Percentiles rank a stretch among this genome's conserved stretches.
Evolutionary conservation across 495 filamentous ascomycete species (phyloP).

Genomic region (Aspergillus affinis): DNA sequence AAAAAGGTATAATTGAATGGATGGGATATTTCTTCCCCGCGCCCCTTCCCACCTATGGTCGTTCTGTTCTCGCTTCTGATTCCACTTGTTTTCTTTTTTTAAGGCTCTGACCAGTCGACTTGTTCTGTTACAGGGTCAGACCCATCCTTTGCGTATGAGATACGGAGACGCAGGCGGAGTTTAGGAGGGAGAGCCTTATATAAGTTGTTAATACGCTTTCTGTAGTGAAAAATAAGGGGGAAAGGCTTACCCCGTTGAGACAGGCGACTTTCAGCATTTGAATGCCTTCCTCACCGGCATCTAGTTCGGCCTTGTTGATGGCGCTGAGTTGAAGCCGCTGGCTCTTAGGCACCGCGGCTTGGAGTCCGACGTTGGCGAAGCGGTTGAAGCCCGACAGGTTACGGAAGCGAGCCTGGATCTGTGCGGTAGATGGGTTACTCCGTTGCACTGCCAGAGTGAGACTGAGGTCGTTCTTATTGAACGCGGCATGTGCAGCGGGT

Average conservation of each 20-base stretch:
- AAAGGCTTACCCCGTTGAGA: slow-evolving; percentile 77
- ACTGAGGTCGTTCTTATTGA: slow-evolving; percentile 79
- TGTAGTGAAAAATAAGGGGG: slow-evolving; percentile 4
- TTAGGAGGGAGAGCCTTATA: slow-evolving; percentile 60
- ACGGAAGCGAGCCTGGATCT: slow-evolving; percentile 78
- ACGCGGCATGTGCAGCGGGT: slow-evolving; percentile 61
- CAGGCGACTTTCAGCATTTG: slow-evolving; percentile 83
- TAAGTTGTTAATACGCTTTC: slow-evolving; percentile 22
- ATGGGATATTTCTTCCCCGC: background rate
- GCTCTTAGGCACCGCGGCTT: slow-evolving; percentile 93
- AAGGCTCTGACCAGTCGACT: slow-evolving; percentile 92
- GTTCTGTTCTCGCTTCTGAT: background rate
- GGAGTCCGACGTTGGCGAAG: slow-evolving; percentile 74
- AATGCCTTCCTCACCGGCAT: slow-evolving; percentile 75
- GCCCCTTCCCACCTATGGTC: background rate
- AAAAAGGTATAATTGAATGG: background rate
- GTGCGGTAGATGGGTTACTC: slow-evolving; percentile 64
- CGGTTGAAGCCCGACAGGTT: slow-evolving; percentile 65
- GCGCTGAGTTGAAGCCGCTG: slow-evolving; percentile 88
- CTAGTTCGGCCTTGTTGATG: slow-evolving; percentile 76
- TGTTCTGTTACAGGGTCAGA: slow-evolving; percentile 78
- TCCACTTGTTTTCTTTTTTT: slow-evolving; percentile 3
- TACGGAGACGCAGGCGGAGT: slow-evolving; percentile 80
- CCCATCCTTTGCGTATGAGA: slow-evolving; percentile 72
- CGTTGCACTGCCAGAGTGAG: slow-evolving; percentile 82